A percentile compares a stretch with the other conserved stretches of the same genome.
Evolutionary conservation across 164 flowering plant species (phyloP).

Genomic region (Magnolia officinalis): DNA sequence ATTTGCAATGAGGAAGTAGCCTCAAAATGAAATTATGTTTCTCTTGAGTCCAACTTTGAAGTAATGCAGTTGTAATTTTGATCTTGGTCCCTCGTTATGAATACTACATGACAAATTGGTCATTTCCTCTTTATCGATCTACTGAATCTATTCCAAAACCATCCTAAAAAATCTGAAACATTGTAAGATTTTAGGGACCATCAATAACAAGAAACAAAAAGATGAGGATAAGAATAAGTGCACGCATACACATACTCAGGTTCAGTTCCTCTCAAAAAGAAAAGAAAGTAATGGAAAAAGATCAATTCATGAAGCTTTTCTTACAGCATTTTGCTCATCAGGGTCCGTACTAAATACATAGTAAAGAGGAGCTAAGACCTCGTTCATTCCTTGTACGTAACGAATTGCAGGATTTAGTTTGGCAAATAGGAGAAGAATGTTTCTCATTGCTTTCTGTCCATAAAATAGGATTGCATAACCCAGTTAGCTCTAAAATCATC

Average conservation of each 20-base stretch:
- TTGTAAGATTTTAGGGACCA: too few species aligned
- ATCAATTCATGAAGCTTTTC: conserved; percentile 17
- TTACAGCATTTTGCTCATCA: conserved; percentile 52
- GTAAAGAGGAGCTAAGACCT: conserved; percentile 68
- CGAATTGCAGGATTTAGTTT: conserved; percentile 68
- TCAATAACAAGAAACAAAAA: not conserved
- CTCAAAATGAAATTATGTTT: too few species aligned
- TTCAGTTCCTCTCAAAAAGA: not conserved
- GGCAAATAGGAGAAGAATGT: conserved; percentile 65
- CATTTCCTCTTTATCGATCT: too few species aligned
- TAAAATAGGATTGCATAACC: not conserved
- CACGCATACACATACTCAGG: not conserved
- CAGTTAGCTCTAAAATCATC: not conserved
- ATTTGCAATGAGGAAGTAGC: too few species aligned
- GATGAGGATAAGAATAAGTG: not conserved
- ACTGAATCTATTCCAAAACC: too few species aligned
- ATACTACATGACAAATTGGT: too few species aligned
- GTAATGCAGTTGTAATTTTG: too few species aligned
- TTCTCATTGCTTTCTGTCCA: conserved; percentile 69
- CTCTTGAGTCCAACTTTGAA: too few species aligned
- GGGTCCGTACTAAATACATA: conserved; percentile 52
- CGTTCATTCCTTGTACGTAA: conserved; percentile 87
- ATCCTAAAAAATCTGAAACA: too few species aligned
- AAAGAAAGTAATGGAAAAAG: not conserved
- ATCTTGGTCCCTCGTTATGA: too few species aligned